Conservation (phyloP, 2,329 filamentous ascomycete genomes). For the Cryphonectria carpinicola region DNA sequence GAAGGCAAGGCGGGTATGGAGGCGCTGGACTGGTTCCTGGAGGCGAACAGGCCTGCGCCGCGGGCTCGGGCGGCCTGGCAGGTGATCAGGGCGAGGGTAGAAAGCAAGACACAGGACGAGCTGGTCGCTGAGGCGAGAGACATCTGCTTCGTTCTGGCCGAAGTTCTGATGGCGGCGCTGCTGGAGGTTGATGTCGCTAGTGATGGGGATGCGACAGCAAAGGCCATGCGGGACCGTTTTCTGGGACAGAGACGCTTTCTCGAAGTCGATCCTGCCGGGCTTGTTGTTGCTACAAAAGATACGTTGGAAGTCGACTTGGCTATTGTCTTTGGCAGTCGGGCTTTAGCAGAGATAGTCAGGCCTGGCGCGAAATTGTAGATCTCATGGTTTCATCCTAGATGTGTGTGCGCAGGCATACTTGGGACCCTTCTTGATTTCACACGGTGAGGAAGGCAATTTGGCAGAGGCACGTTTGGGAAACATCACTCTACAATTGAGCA, state of each 20-base stretch:
- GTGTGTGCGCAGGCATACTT: background rate
- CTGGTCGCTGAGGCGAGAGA: constrained; percentile 52
- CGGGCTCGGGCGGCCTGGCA: constrained; percentile 45
- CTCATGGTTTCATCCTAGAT: background rate
- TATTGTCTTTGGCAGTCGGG: constrained; percentile 12
- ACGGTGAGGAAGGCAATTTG: background rate
- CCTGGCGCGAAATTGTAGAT: constrained; percentile 2
- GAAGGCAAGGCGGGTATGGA: constrained; percentile 36
- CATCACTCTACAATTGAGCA: background rate
- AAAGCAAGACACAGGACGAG: constrained; percentile 39
- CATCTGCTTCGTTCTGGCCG: constrained; percentile 48
- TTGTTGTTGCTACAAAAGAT: background rate
- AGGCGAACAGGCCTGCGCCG: constrained; percentile 22
- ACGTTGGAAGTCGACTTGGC: constrained; percentile 5
- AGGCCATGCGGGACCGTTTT: constrained; percentile 47
- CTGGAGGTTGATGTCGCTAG: constrained; percentile 46
- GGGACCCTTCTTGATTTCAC: no score
- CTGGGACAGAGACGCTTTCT: constrained; percentile 38
- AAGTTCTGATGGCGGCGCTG: constrained; percentile 49
- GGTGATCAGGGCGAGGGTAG: constrained; percentile 43
- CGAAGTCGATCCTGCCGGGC: background rate
- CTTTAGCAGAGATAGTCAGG: background rate
- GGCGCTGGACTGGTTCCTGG: constrained; percentile 46
- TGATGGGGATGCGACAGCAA: constrained; percentile 42
- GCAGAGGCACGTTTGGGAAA: background rate